Evolutionary conservation across 1,284 basidiomycete genomes (phyloP).

Genomic region (Peniophora sp.): DNA sequence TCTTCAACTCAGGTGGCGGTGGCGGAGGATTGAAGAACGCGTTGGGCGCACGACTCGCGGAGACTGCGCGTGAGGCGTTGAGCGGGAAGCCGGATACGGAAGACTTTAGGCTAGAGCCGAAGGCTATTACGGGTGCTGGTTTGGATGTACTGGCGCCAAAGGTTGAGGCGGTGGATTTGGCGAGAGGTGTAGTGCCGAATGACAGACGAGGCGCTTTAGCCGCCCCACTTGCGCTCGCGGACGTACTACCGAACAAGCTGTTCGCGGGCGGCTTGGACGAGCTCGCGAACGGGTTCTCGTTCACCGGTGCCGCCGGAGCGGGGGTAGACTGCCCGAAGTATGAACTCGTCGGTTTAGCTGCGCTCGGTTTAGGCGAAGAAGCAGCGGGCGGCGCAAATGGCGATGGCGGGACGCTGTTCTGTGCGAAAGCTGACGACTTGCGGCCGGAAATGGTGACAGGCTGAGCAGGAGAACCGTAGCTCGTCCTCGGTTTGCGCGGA

Average conservation of each 20-base stretch:
- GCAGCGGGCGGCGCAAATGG: not conserved
- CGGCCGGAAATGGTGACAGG: not conserved
- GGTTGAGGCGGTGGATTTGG: conserved; percentile 7
- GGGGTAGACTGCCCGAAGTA: not conserved
- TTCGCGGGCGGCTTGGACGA: not conserved
- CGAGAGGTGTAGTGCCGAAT: conserved; percentile 46
- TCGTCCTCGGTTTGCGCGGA: not conserved
- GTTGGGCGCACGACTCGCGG: conserved; percentile 3
- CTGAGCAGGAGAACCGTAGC: not conserved
- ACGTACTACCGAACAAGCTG: conserved; percentile 25
- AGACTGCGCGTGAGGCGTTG: conserved; percentile 11
- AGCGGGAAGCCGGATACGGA: conserved; percentile 13
- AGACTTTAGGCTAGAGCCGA: conserved; percentile 10
- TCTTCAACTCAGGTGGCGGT: not conserved
- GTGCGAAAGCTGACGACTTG: conserved; percentile 10
- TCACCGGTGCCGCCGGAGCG: not conserved
- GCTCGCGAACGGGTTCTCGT: not conserved
- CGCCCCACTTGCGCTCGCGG: conserved; percentile 27
- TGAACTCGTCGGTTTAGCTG: not conserved
- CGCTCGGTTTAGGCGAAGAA: not conserved
- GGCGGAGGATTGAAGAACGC: conserved; percentile 6
- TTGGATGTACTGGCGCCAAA: conserved; percentile 11
- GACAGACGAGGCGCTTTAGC: conserved; percentile 48
- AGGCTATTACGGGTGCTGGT: no score
- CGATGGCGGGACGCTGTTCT: not conserved